phyloP scores from a whole-genome alignment of 306 rosid species.

The Sesbania bispinosa region DNA sequence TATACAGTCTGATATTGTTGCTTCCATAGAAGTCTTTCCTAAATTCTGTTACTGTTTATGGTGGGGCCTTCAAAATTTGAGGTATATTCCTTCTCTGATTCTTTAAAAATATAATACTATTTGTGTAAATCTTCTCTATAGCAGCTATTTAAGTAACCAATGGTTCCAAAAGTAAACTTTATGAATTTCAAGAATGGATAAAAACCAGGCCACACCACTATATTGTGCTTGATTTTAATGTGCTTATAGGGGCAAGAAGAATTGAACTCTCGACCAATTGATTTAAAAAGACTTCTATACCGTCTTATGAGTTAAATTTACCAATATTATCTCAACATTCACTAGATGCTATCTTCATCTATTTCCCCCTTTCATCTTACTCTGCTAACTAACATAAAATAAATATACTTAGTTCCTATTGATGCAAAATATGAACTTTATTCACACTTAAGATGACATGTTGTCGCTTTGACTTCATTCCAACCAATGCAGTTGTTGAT shows the following conservation, averaged over 20 bases:
- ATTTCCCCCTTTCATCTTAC: neutral
- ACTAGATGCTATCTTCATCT: neutral
- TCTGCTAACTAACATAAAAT: neutral
- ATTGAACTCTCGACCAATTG: neutral
- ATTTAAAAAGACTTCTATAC: neutral
- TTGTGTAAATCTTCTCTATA: too few species aligned
- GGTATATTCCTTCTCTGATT: conserved; percentile 38
- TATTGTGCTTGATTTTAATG: neutral
- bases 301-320: neutral
- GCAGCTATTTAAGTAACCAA: neutral
- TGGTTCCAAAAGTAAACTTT: neutral
- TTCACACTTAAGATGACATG: neutral
- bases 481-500: neutral
- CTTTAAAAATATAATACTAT: too few species aligned
- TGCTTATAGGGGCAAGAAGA: neutral
- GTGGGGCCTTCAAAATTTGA: conserved; percentile 92
- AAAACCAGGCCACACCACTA: neutral
- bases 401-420: neutral
- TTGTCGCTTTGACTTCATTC: neutral
- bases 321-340: neutral
- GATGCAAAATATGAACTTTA: neutral
- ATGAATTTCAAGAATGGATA: neutral
- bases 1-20: conserved; percentile 48
- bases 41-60: conserved; percentile 79
- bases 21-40: conserved; percentile 50